Evolutionary conservation across 23 red algal genomes (phyloP), one percentile per base, ranked within the genome.

Genomic region (Gracilaria domingensis): DNA sequence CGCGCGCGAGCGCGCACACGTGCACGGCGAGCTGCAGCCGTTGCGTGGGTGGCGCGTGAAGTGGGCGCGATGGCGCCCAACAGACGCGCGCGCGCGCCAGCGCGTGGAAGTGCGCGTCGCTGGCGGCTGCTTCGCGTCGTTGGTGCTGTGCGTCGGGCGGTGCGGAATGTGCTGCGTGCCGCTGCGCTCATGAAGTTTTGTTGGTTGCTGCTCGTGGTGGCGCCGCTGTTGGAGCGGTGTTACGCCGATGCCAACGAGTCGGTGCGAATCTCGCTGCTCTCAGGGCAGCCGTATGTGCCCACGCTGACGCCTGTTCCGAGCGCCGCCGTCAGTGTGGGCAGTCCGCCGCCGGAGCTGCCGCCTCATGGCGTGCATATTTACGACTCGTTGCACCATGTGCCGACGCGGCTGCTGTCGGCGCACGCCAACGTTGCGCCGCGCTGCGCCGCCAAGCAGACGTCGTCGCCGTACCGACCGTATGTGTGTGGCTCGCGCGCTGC

Each of bases 401-500:
- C 87, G 1, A 90, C 87, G 18, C 71, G 87, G 4, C 64, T 90
- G 20, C 40, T 90, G 0, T 71, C 74, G 16, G 24, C 40, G 42
- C 25, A 29, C 34, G 20, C 30, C 45, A 57, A 54, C 36, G 26
- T 25, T 4, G 54, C 66, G 39, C 49, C 87, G 13, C 44, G 37
- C 0, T 86, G 82, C 82, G 71, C 74, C 38, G 40, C 87, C 36
- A 45, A 5, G 23, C 72, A 77, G 4, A 45, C 38, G 1, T 45
- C 45, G 4, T 77, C 72, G 40, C 72, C 72, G 24, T 49, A 28
- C 38, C 72, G 40, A 13, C 72, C 72, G 40, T 90, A 90, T 29
- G 74, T 90, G 14, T 90, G 87, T 57, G 87, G 87, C 28, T n/a
- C n/a, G 29, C 71, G 18, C 23, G 74, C 18, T 90, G 87, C 45